These are phyloP conservation scores for Berberis vulgaris DNA, from an alignment of 164 flowering plant species.

Conservation along the genomic window DNA sequence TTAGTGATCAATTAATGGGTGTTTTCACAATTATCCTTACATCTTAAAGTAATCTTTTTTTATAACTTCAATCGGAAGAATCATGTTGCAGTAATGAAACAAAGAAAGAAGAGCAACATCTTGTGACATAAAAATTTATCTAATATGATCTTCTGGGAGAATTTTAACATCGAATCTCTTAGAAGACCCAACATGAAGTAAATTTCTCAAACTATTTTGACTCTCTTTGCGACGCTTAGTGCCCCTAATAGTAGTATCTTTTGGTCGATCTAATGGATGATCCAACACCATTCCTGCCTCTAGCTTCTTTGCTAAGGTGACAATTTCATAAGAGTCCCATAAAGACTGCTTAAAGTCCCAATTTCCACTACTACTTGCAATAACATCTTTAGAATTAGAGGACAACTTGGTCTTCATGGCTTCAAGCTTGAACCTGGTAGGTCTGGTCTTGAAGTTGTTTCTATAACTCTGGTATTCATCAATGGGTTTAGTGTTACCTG, in stretches of 20 bases:
- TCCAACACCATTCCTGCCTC: conserved; percentile 49
- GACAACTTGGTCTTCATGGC: conserved; percentile 26
- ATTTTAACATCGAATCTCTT: conserved; percentile 29
- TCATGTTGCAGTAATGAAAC: no score
- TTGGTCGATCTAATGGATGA: conserved; percentile 16
- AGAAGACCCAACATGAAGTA: conserved; percentile 42
- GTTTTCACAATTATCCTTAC: no score
- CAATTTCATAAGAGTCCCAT: conserved; percentile 87
- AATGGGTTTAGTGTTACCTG: conserved; percentile 26
- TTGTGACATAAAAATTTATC: no score
- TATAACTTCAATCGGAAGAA: no score
- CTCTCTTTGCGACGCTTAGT: conserved; percentile 43
- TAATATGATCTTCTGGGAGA: no score
- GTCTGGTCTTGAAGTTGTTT: conserved; percentile 31
- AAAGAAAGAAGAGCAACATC: no score
- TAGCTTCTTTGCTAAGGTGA: conserved; percentile 56
- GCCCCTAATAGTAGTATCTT: conserved; percentile 1
- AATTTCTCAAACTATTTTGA: conserved; percentile 62
- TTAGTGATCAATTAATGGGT: no score
- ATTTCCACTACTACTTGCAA: neutral
- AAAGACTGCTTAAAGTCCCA: conserved; percentile 84
- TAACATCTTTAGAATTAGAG: conserved; percentile 4
- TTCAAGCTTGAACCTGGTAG: conserved; percentile 72
- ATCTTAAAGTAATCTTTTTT: no score
- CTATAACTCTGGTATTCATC: conserved; percentile 53